phyloP scores from a whole-genome alignment of 1,284 basidiomycete species.

The Mrakiaceae sp. region DNA sequence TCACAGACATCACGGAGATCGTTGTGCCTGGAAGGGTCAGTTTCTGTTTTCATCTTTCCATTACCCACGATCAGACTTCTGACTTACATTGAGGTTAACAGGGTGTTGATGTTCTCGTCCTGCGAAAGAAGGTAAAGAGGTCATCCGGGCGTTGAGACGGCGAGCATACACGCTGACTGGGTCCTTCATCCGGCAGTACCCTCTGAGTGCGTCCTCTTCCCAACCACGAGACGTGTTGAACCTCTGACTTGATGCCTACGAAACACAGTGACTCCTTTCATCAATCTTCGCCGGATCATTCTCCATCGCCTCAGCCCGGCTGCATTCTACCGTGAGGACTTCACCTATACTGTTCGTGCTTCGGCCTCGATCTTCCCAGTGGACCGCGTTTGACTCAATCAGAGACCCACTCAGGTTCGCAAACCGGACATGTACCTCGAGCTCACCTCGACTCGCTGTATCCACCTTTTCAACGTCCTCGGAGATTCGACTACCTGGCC shows the following conservation, averaged over 20 bases:
- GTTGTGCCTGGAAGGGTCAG: not conserved
- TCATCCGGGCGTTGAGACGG: not conserved
- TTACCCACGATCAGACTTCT: too few relatives aligned
- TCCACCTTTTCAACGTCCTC: constrained; percentile 6
- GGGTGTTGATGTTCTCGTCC: constrained; percentile 10
- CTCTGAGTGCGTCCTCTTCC: not conserved
- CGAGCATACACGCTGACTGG: not conserved
- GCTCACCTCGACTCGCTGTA: not conserved
- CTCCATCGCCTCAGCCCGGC: constrained; percentile 10
- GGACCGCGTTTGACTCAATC: not conserved
- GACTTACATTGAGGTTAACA: not conserved
- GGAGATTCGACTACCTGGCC: not conserved
- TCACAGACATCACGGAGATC: constrained; percentile 15
- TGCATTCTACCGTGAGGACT: constrained; percentile 4
- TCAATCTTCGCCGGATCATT: not conserved
- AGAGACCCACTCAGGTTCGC: not conserved
- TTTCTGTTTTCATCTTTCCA: too few relatives aligned
- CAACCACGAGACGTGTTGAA: not conserved
- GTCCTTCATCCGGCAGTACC: not conserved
- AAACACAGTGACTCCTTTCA: not conserved
- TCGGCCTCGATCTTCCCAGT: not conserved
- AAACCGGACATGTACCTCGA: not conserved
- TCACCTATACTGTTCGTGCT: not conserved
- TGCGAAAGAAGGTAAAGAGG: not conserved
- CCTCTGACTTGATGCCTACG: not conserved